Evolutionary conservation across 2,329 filamentous ascomycete genomes (phyloP), one percentile per base, ranked within the genome.

Genomic region (Aureobasidium sp.): DNA sequence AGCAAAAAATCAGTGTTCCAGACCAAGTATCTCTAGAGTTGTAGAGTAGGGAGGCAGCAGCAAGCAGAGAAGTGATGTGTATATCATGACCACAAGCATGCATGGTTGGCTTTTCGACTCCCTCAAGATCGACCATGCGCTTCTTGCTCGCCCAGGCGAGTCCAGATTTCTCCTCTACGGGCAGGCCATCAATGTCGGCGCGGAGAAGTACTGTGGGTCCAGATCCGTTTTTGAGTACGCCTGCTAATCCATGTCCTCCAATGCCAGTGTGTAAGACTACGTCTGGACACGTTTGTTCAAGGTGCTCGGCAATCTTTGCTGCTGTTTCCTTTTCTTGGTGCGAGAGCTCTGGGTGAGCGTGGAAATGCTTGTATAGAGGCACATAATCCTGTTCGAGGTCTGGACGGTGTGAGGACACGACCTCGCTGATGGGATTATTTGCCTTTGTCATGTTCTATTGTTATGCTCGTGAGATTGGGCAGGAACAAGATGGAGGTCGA

Each of bases 31-130:
- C 66, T n/a, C 71, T 75, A 0, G 74, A 70, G 0, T 70, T 71
- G 1, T 77, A 71, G 0, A 90, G 74, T 0, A 79, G 74, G 23
- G 80, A 75, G 0, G 83, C 79, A 0, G 82, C 80, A 0, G 79
- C 86, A 1, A 88, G 75, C 3, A 88, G 74, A 36, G 76, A 75
- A 0, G 83, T 78, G 29, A 87, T 82, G 68, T 89, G 85, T 75
- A 86, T 83, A 66, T 87, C 85, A 67, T 88, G 86, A 0, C 86
- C 86, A 69, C 85, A 88, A 26, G 85, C 85, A 70, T 88, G 86
- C 85, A 88, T 88, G 0, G 86, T 81, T 0, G 82, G 80, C 58
- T 80, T 79, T 60, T 77, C 73, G 0, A 75, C 69, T 0, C 82
- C 82, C 9, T 81, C 76, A 27, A 73, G 71, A 65, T 80, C 78